Evolutionary conservation across 805 yeast genomes (phyloP).

Genomic region (Starmerella stellata): DNA sequence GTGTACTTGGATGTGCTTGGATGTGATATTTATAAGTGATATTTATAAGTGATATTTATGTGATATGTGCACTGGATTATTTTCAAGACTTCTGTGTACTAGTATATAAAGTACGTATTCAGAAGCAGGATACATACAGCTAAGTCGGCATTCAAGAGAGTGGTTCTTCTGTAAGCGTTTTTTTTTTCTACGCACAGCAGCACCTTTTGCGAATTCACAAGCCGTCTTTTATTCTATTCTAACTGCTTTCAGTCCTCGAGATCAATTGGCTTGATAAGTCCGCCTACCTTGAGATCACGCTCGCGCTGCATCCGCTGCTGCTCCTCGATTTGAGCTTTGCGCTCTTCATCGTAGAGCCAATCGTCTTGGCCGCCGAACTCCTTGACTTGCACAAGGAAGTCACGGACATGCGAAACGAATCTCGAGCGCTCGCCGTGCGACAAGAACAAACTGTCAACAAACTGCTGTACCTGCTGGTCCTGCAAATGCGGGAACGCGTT

Average conservation of each 20-base stretch:
- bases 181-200: no score
- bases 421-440: slow-evolving; percentile 55
- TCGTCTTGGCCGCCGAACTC: slow-evolving; percentile 92
- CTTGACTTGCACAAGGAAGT: slow-evolving; percentile 88
- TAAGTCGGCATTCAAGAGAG: no score
- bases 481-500: slow-evolving; percentile 88
- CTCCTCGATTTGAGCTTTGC: slow-evolving; percentile 56
- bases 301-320: slow-evolving; percentile 54
- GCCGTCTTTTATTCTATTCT: no score
- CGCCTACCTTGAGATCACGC: slow-evolving; percentile 75
- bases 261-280: slow-evolving; percentile 84
- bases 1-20: no score
- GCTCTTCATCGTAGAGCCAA: slow-evolving; percentile 85
- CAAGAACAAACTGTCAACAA: slow-evolving; percentile 52
- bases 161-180: no score
- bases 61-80: no score
- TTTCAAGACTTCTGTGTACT: no score
- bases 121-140: no score
- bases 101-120: no score
- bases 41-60: no score
- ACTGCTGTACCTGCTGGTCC: slow-evolving; percentile 61
- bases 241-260: slow-evolving; percentile 48
- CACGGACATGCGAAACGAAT: slow-evolving; percentile 76
- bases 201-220: no score
- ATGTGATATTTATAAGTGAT: no score